phyloP scores from a whole-genome alignment of 1,284 basidiomycete species.

The Earliella scabrosa region DNA sequence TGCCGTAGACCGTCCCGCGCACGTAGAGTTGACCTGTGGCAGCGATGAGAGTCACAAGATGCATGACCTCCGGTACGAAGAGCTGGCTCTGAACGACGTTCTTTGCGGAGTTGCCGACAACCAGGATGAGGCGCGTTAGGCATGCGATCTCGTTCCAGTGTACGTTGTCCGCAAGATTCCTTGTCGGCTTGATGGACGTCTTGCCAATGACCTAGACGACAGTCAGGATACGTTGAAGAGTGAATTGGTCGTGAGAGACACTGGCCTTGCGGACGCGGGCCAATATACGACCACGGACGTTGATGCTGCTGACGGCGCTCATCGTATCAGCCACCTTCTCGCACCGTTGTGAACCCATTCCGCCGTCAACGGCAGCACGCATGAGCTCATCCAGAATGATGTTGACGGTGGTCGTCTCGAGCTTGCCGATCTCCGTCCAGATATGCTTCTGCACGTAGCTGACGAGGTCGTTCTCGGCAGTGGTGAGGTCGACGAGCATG shows the following conservation, averaged over 20 bases:
- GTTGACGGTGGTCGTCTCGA: conserved; percentile 71
- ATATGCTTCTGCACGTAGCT: conserved; percentile 72
- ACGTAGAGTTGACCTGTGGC: conserved; percentile 76
- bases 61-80: conserved; percentile 82
- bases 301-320: conserved; percentile 75
- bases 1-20: conserved; percentile 81
- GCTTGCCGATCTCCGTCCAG: conserved; percentile 75
- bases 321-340: conserved; percentile 80
- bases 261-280: conserved; percentile 78
- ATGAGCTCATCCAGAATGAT: conserved; percentile 80
- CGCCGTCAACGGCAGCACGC: conserved; percentile 80
- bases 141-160: conserved; percentile 88
- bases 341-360: conserved; percentile 74
- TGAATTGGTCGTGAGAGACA: conserved; percentile 19
- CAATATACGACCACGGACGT: conserved; percentile 78
- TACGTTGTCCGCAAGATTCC: conserved; percentile 67
- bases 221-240: neutral
- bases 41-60: conserved; percentile 77
- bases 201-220: conserved; percentile 67
- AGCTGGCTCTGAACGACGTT: conserved; percentile 72
- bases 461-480: conserved; percentile 62
- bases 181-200: conserved; percentile 67
- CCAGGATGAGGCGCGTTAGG: conserved; percentile 72
- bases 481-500: conserved; percentile 75
- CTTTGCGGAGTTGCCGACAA: conserved; percentile 71